phyloP scores from a whole-genome alignment of 768 basidiomycete genomes.

The Pisolithus orientalis region DNA sequence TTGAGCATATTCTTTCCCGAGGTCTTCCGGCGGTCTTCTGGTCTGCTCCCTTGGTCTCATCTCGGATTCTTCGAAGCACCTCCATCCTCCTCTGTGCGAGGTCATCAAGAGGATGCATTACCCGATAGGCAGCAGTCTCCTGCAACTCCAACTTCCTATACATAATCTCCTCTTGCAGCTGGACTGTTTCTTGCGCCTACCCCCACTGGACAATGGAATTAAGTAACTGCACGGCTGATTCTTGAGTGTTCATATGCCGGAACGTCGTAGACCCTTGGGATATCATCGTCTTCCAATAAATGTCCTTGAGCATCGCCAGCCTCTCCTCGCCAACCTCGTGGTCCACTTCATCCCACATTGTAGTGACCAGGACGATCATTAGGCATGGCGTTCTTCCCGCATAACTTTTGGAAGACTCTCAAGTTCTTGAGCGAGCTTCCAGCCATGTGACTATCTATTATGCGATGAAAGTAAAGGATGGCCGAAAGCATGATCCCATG shows the following conservation, averaged over 20 bases:
- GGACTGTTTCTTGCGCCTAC: background rate
- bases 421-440: conserved; percentile 29
- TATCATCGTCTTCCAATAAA: too few species aligned
- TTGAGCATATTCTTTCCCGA: too few species aligned
- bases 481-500: conserved; percentile 20
- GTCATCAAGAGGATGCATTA: too few species aligned
- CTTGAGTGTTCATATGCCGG: too few species aligned
- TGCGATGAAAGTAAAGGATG: conserved; percentile 13
- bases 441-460: conserved; percentile 30
- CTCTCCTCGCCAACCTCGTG: too few species aligned
- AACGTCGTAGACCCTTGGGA: too few species aligned
- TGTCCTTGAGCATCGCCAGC: too few species aligned
- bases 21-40: too few species aligned
- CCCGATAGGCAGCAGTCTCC: conserved; percentile 6
- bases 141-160: conserved; percentile 4
- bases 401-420: conserved; percentile 25
- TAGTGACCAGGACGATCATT: conserved; percentile 14
- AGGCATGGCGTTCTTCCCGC: conserved; percentile 23
- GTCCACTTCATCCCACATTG: too few species aligned
- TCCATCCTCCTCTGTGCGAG: background rate
- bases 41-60: too few species aligned
- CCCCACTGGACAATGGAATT: too few species aligned
- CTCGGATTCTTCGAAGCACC: background rate
- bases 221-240: too few species aligned
- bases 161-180: conserved; percentile 8